Evolutionary conservation across 441 rosid genomes (phyloP).

Genomic region (Melianthus villosus): DNA sequence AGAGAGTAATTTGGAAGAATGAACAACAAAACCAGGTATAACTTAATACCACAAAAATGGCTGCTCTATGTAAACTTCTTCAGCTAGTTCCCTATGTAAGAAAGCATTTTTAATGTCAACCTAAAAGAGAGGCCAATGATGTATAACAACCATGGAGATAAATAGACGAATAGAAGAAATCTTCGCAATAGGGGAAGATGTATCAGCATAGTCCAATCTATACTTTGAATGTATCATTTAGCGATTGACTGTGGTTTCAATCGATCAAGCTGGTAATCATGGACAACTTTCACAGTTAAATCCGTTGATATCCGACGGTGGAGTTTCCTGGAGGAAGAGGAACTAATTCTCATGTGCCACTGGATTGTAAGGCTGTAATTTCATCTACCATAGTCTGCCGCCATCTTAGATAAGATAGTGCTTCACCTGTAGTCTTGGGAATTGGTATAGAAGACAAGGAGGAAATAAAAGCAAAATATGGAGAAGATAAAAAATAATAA

Average conservation of each 20-base stretch:
- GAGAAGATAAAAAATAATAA: neutral
- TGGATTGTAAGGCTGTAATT: neutral
- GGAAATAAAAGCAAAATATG: neutral
- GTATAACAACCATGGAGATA: neutral
- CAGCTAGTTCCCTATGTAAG: neutral
- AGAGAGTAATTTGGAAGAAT: no score
- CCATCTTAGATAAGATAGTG: neutral
- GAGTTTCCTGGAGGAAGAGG: neutral
- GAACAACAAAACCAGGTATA: no score
- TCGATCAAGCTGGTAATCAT: neutral
- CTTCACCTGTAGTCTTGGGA: neutral
- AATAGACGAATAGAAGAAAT: neutral
- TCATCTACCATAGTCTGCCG: neutral
- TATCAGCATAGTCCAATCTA: neutral
- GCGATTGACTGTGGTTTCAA: neutral
- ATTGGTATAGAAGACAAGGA: neutral
- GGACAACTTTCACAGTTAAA: neutral
- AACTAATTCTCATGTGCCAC: neutral
- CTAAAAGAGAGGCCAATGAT: neutral
- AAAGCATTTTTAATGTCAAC: conserved; percentile 4
- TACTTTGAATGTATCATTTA: conserved; percentile 2
- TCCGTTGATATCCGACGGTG: neutral
- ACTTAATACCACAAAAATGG: no score
- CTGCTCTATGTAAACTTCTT: neutral
- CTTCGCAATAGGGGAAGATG: neutral